A percentile compares a stretch with the other conserved stretches of the same genome.
phyloP scores from a whole-genome alignment of 768 basidiomycete species.

The Boletus edulis region DNA sequence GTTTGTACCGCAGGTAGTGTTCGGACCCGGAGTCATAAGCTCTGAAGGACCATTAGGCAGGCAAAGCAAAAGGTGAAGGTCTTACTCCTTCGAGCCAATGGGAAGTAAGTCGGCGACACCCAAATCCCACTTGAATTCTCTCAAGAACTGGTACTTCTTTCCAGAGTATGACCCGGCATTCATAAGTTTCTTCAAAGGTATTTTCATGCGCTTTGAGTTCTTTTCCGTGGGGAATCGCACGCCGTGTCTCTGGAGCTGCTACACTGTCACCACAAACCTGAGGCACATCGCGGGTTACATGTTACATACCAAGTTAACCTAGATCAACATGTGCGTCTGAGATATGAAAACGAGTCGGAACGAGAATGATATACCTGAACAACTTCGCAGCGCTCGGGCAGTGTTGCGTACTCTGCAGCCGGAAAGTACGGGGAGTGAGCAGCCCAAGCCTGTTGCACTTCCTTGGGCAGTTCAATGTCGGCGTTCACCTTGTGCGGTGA shows the following conservation, averaged over 20 bases:
- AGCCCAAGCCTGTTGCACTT: conserved; percentile 46
- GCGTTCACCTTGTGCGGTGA: neutral
- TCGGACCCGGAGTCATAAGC: conserved; percentile 51
- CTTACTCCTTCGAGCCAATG: conserved; percentile 62
- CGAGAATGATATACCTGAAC: conserved; percentile 44
- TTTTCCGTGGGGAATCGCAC: conserved; percentile 69
- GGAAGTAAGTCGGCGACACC: conserved; percentile 60
- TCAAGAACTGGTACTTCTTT: conserved; percentile 53
- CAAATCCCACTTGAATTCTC: conserved; percentile 55
- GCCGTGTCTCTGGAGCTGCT: conserved; percentile 77
- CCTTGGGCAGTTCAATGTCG: conserved; percentile 13
- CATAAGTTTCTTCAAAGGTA: conserved; percentile 54
- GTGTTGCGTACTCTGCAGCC: conserved; percentile 41
- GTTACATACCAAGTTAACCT: conserved; percentile 32
- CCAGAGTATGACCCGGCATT: conserved; percentile 44
- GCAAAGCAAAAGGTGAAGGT: neutral
- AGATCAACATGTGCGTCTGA: neutral
- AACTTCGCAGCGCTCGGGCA: conserved; percentile 49
- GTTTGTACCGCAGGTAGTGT: conserved; percentile 52
- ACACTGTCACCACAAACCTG: conserved; percentile 2
- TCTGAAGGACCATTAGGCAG: conserved; percentile 25
- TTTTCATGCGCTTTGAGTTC: conserved; percentile 40
- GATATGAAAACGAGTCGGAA: neutral
- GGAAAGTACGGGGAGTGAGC: conserved; percentile 62
- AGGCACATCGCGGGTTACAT: too few species aligned